Evolutionary conservation across 2,329 filamentous ascomycete genomes (phyloP).

Genomic region (Fusarium beomiforme): DNA sequence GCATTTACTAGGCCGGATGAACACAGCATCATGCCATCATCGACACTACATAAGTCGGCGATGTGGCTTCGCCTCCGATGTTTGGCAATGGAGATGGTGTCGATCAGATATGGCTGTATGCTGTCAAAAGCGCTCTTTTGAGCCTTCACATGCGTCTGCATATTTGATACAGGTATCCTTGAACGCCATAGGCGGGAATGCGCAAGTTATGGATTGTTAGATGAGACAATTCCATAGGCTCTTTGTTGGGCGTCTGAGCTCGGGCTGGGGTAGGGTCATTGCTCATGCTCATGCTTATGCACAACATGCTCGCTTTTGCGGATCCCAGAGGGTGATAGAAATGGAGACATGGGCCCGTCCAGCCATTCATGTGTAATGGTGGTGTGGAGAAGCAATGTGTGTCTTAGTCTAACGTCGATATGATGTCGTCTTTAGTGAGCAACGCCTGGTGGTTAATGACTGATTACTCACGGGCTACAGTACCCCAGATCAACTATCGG

Average conservation of each 20-base stretch:
- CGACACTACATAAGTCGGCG: not conserved
- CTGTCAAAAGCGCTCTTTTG: not conserved
- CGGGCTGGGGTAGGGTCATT: constrained; percentile 15
- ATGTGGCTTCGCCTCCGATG: not conserved
- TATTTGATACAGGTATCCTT: not conserved
- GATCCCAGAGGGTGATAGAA: constrained; percentile 18
- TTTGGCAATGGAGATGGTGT: not conserved
- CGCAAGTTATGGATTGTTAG: not conserved
- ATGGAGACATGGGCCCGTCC: constrained; percentile 5
- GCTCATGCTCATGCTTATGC: constrained; percentile 18
- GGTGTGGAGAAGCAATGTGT: constrained; percentile 30
- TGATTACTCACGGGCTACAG: constrained; percentile 1
- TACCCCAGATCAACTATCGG: constrained; percentile 24
- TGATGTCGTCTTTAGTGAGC: constrained; percentile 25
- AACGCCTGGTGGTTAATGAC: not conserved
- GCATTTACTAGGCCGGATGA: not conserved
- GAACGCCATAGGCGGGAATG: constrained; percentile 19
- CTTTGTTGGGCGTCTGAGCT: constrained; percentile 18
- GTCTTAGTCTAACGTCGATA: constrained; percentile 30
- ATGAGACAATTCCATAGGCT: constrained; percentile 19
- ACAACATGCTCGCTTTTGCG: constrained; percentile 39
- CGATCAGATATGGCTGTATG: not conserved
- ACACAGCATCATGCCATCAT: not conserved
- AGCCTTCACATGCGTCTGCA: not conserved
- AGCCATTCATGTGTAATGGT: constrained; percentile 10